These are phyloP conservation scores for Neurospora sp. DNA, from an alignment of 2,329 filamentous ascomycete species.

Conservation along the genomic window DNA sequence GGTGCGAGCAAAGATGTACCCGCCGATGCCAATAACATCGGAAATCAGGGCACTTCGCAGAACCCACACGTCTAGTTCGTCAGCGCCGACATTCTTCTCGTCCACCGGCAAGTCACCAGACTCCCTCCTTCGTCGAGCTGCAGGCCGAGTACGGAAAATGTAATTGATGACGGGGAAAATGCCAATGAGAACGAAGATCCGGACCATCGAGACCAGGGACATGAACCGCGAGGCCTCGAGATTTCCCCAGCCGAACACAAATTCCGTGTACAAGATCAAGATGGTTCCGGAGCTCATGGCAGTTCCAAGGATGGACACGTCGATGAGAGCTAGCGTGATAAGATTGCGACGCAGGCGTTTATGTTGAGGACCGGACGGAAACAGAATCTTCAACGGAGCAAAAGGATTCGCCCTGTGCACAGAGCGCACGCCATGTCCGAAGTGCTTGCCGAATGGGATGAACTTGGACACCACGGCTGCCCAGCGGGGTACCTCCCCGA, in stretches of 20 bases:
- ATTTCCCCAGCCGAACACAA: conserved; percentile 72
- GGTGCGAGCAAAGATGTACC: conserved; percentile 59
- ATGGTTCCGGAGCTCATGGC: conserved; percentile 76
- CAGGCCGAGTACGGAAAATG: conserved; percentile 52
- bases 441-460: conserved; percentile 10
- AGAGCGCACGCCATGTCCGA: conserved; percentile 11
- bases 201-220: conserved; percentile 65
- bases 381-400: conserved; percentile 67
- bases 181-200: conserved; percentile 66
- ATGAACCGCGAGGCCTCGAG: conserved; percentile 74
- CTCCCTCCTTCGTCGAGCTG: conserved; percentile 31
- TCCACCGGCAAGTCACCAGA: conserved; percentile 24
- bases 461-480: conserved; percentile 10
- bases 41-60: conserved; percentile 67
- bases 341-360: conserved; percentile 66
- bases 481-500: conserved; percentile 23
- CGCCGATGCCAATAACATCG: conserved; percentile 65
- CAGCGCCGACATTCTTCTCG: conserved; percentile 58
- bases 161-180: conserved; percentile 71
- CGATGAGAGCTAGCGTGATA: conserved; percentile 68
- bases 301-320: conserved; percentile 72
- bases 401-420: conserved; percentile 55
- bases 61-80: conserved; percentile 66
- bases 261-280: conserved; percentile 73
- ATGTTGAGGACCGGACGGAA: conserved; percentile 57